Evolutionary conservation across 495 filamentous ascomycete genomes (phyloP).

Genomic region (Aspergillus steynii): DNA sequence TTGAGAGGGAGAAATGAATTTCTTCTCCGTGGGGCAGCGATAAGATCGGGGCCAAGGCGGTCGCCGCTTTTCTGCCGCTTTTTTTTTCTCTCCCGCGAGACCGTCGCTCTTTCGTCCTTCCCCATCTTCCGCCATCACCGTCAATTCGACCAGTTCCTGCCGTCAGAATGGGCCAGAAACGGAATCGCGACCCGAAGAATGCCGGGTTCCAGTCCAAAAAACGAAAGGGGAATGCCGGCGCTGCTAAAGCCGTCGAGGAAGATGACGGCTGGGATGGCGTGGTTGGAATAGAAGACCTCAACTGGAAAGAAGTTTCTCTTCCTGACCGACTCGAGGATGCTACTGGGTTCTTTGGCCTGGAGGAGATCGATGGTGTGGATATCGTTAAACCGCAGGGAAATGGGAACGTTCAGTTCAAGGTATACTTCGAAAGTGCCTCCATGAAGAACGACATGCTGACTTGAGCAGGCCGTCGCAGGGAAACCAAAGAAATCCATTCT

Average conservation of each 20-base stretch:
- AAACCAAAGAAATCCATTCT: slow-evolving; percentile 40
- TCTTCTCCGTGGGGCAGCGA: slow-evolving; percentile 17
- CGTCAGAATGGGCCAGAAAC: slow-evolving; percentile 42
- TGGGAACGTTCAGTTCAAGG: slow-evolving; percentile 49
- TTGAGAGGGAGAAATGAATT: slow-evolving; percentile 9
- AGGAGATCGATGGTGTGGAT: slow-evolving; percentile 90
- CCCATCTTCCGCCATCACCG: neutral
- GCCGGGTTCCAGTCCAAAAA: slow-evolving; percentile 43
- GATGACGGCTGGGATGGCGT: slow-evolving; percentile 28
- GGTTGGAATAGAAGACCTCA: slow-evolving; percentile 61
- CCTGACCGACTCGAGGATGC: slow-evolving; percentile 88
- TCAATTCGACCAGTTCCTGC: neutral
- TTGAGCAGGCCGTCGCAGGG: slow-evolving; percentile 34
- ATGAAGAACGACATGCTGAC: neutral
- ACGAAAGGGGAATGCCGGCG: slow-evolving; percentile 48
- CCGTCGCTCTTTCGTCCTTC: neutral
- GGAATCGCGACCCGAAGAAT: slow-evolving; percentile 48
- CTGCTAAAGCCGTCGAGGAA: slow-evolving; percentile 15
- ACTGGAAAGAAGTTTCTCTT: slow-evolving; percentile 79
- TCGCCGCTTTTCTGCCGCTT: slow-evolving; percentile 39
- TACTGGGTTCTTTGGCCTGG: slow-evolving; percentile 91
- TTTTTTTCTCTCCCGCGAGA: slow-evolving; percentile 23
- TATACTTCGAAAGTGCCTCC: slow-evolving; percentile 21
- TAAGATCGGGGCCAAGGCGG: slow-evolving; percentile 14
- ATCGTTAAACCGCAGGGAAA: slow-evolving; percentile 52